Evolutionary conservation across 352 stramenopile species (phyloP).

Genomic region (Pythium sukuiense): DNA sequence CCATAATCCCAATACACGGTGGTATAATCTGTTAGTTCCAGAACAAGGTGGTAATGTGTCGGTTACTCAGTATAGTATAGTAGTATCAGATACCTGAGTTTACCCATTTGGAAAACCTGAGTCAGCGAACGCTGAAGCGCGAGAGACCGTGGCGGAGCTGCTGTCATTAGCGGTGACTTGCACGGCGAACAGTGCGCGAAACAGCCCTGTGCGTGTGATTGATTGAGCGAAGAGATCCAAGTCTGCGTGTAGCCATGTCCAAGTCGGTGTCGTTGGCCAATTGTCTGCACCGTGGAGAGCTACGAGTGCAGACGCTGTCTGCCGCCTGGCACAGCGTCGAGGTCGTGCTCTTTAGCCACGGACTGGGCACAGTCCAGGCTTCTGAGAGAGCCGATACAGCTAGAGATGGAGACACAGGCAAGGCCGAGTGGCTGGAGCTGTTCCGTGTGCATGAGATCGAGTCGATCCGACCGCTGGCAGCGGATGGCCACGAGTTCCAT

Average conservation of each 20-base stretch:
- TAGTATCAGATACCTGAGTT: constrained; percentile 10
- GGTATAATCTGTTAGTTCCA: neutral
- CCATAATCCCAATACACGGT: constrained; percentile 6
- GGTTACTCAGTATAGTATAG: constrained; percentile 13
- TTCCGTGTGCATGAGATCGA: constrained; percentile 19
- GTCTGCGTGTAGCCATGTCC: constrained; percentile 12
- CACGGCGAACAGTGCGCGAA: neutral
- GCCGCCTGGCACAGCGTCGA: constrained; percentile 4
- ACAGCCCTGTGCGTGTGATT: neutral
- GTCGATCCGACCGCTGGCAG: neutral
- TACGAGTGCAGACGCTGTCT: constrained; percentile 11
- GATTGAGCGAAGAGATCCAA: neutral
- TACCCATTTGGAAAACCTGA: constrained; percentile 12
- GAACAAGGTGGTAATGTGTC: neutral
- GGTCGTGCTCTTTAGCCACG: constrained; percentile 26
- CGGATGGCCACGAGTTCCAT: neutral
- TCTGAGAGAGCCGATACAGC: neutral
- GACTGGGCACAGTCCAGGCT: constrained; percentile 6
- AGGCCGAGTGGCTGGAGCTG: constrained; percentile 22
- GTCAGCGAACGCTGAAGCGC: neutral
- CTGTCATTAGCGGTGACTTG: neutral
- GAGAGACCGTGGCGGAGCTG: neutral
- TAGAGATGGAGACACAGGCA: neutral
- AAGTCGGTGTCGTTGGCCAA: constrained; percentile 25
- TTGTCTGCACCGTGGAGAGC: constrained; percentile 22